phyloP scores from a whole-genome alignment of 192 early-diverging fungal genomes.

The Coemansia sp. region DNA sequence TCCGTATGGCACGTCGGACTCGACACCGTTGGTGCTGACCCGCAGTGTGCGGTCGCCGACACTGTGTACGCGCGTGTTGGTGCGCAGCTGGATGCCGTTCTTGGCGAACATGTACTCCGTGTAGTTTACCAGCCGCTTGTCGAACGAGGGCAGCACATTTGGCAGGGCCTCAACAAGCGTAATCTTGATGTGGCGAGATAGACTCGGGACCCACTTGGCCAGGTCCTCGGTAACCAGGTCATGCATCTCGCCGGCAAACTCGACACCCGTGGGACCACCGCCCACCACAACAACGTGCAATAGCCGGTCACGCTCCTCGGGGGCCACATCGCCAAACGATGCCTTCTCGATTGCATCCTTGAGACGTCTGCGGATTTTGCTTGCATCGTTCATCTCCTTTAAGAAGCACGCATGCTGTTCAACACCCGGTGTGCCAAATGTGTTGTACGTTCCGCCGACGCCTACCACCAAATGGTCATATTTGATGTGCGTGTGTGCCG shows the following conservation, averaged over 20 bases:
- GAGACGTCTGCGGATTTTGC: conserved; percentile 74
- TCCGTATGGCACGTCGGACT: conserved; percentile 59
- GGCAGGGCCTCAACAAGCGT: conserved; percentile 80
- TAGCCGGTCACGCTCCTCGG: conserved; percentile 60
- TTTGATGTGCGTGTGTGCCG: conserved; percentile 39
- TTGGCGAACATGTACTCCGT: conserved; percentile 70
- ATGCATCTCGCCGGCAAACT: conserved; percentile 71
- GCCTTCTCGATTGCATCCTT: conserved; percentile 81
- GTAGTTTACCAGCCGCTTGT: conserved; percentile 70
- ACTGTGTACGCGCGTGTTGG: conserved; percentile 58
- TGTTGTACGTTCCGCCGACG: conserved; percentile 80
- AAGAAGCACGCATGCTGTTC: conserved; percentile 80
- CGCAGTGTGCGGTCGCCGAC: conserved; percentile 58
- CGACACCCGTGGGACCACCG: conserved; percentile 81
- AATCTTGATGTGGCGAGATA: conserved; percentile 62
- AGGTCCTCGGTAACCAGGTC: conserved; percentile 85
- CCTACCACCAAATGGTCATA: conserved; percentile 84
- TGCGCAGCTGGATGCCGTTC: conserved; percentile 72
- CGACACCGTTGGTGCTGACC: conserved; percentile 32
- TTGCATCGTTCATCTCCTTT: conserved; percentile 82
- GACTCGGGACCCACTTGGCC: conserved; percentile 65
- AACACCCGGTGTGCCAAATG: conserved; percentile 82
- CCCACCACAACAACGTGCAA: conserved; percentile 86
- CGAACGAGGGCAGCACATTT: conserved; percentile 73
- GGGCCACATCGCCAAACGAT: conserved; percentile 60